Base-by-base conservation (phyloP, 1,139 yeast species). In the Geotrichum europaeum region DNA sequence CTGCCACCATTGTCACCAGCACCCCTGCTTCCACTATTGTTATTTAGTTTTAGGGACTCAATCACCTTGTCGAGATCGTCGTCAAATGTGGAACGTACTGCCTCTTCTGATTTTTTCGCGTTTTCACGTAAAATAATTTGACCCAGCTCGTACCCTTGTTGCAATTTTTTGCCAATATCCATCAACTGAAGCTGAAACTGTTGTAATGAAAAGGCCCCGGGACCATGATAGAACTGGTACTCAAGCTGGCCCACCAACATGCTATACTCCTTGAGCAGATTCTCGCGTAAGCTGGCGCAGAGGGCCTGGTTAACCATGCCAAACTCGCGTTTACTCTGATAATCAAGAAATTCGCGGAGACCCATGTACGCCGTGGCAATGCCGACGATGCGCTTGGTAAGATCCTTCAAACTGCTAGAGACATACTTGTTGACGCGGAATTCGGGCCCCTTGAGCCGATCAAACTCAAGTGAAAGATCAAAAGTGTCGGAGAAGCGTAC, bases 281-380 rank as follows among this genome's bases (percentile, higher is more conserved):
- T 73, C 12, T 32, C n/a, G 47, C 84, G 73, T 3, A 91, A 76
- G 54, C 84, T 83, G 59, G 76, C 79, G 64, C 96, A 88, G 34
- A 94, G 75, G 4, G 88, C 81, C 67, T 92, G 96, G 57, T 88
- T 79, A 1, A 89, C 86, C 59, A 81, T 80, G 0, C 99, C 99
- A 69, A 82, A 84, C 28, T 72, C 69, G 18, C 78, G 73, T 59
- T 77, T 75, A 69, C 86, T 75, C 73, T 87, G 89, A 58, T 77
- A 65, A 65, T 85, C 85, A 22, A 81, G 76, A 72, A 86, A 90
- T 47, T 80, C 78, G 36, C 69, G 72, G 62, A 87, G 76, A 3
- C 83, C 82, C 50, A 81, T 76, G 68, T 82, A 87, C 71, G 81
- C 80, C 66, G 84, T 84, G 1, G 96, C 96, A 57, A 79, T 76